phyloP scores from a whole-genome alignment of 2,329 filamentous ascomycete species.

The Teratosphaeria gauchensis region DNA sequence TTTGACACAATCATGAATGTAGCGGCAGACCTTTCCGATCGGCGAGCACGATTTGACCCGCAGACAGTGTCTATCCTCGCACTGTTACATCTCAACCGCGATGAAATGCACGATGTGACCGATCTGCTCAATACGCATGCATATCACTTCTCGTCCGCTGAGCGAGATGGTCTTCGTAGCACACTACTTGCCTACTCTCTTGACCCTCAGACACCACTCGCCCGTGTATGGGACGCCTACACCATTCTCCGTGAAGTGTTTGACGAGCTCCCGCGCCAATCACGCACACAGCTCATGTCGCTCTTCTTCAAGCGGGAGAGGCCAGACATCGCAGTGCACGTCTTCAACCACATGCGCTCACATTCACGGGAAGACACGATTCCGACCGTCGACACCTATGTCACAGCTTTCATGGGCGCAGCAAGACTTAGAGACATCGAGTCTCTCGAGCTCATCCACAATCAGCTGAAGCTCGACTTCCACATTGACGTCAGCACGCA shows the following conservation, averaged over 20 bases:
- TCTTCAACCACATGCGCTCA: slow-evolving; percentile 91
- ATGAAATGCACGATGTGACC: slow-evolving; percentile 69
- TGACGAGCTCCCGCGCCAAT: slow-evolving; percentile 51
- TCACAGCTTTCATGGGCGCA: slow-evolving; percentile 67
- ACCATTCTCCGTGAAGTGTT: slow-evolving; percentile 50
- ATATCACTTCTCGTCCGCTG: slow-evolving; percentile 58
- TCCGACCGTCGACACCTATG: slow-evolving; percentile 66
- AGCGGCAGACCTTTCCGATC: slow-evolving; percentile 62
- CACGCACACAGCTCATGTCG: slow-evolving; percentile 66
- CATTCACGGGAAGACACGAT: slow-evolving; percentile 54
- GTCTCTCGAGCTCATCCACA: slow-evolving; percentile 67
- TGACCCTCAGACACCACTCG: slow-evolving; percentile 53
- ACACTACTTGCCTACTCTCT: slow-evolving; percentile 60
- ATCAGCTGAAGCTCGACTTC: slow-evolving; percentile 91
- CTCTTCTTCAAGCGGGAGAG: slow-evolving; percentile 70
- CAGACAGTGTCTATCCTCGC: slow-evolving; percentile 67
- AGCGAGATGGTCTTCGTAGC: slow-evolving; percentile 57
- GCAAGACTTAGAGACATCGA: slow-evolving; percentile 34
- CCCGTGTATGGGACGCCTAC: slow-evolving; percentile 53
- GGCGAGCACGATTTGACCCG: slow-evolving; percentile 59
- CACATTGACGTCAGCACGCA: slow-evolving; percentile 65
- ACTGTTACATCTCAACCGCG: slow-evolving; percentile 61
- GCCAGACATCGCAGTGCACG: slow-evolving; percentile 72
- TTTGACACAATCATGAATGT: slow-evolving; percentile 65
- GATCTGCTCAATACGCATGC: slow-evolving; percentile 71